Evolutionary conservation across 768 basidiomycete species (phyloP).

Genomic region (Boletus rubescentipes): DNA sequence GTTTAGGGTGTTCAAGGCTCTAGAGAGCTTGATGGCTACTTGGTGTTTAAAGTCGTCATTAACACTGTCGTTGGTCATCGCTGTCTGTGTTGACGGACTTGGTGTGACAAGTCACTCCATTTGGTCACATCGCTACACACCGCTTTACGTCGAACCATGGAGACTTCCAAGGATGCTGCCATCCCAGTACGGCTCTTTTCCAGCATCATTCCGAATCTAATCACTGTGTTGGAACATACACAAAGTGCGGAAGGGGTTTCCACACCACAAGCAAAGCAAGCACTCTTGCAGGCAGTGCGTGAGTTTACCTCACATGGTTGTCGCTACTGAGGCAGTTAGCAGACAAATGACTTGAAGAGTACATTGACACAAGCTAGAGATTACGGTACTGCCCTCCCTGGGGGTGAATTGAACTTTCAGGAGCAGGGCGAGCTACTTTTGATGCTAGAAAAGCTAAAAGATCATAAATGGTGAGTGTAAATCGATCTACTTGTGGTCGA

Average conservation of each 20-base stretch:
- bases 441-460: constrained; percentile 63
- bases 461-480: constrained; percentile 44
- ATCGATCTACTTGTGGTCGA: too few species aligned
- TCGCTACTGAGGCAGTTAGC: neutral
- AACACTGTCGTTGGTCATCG: neutral
- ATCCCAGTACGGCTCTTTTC: constrained; percentile 54
- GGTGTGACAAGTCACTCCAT: too few species aligned
- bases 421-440: constrained; percentile 72
- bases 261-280: constrained; percentile 62
- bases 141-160: too few species aligned
- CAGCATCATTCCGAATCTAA: constrained; percentile 56
- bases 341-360: constrained; percentile 75
- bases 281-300: constrained; percentile 61
- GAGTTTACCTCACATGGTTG: neutral
- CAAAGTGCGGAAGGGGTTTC: constrained; percentile 53
- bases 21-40: neutral
- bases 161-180: neutral
- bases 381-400: constrained; percentile 56
- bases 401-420: constrained; percentile 65
- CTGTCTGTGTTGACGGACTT: neutral
- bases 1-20: neutral
- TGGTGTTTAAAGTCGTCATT: neutral
- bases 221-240: constrained; percentile 58
- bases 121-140: too few species aligned
- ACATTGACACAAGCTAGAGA: constrained; percentile 59